Evolutionary conservation across 768 basidiomycete species (phyloP).

Genomic region (Ramaria rubella): DNA sequence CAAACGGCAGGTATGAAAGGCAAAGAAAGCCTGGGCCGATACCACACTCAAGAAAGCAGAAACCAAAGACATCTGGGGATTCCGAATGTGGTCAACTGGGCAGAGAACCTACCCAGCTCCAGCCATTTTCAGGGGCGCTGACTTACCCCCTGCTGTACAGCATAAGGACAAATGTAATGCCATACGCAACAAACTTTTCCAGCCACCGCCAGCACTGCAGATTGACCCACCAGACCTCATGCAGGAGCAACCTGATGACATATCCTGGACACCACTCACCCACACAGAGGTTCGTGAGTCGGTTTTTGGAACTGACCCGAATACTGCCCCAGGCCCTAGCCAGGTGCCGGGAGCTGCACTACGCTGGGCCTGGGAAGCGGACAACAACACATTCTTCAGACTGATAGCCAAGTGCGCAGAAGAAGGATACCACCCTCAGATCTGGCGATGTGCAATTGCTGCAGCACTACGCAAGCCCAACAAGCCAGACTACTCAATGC

Average conservation of each 20-base stretch:
- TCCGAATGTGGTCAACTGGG: conserved; percentile 3
- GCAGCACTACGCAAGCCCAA: conserved; percentile 31
- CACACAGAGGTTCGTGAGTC: conserved; percentile 20
- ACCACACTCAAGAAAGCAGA: not conserved
- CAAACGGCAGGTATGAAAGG: not conserved
- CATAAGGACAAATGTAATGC: conserved; percentile 12
- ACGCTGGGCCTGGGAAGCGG: not conserved
- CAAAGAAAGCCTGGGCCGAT: not conserved
- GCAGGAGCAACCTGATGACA: not conserved
- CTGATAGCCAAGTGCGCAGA: not conserved
- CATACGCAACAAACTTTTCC: conserved; percentile 16
- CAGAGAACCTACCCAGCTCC: conserved; percentile 1
- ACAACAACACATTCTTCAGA: not conserved
- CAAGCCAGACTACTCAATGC: conserved; percentile 30
- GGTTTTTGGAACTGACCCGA: not conserved
- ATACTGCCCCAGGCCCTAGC: conserved; percentile 19
- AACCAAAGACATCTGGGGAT: not conserved
- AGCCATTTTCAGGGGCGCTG: not conserved
- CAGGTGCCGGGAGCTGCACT: not conserved
- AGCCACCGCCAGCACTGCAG: conserved; percentile 16
- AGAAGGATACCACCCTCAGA: conserved; percentile 9
- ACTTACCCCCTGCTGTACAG: not conserved
- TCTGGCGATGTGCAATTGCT: conserved; percentile 24
- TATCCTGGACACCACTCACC: conserved; percentile 17
- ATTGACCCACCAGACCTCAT: not conserved